A percentile compares a stretch with the other conserved stretches of the same genome.
These are phyloP conservation scores for Hibiscus syriacus DNA, from an alignment of 345 rosid species.

Conservation along the genomic window DNA sequence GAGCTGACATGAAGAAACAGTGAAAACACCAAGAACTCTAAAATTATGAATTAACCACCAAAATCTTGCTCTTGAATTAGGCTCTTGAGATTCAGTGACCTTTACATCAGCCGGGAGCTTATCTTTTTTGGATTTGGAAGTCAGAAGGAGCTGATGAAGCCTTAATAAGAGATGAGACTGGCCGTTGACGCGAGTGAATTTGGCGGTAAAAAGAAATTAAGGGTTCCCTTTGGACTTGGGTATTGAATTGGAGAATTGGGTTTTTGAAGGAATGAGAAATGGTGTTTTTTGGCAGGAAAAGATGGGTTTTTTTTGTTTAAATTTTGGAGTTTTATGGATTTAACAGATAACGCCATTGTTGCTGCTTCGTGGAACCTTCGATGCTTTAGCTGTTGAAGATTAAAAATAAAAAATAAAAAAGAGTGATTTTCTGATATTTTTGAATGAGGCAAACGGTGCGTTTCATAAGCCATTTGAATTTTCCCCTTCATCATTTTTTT, in stretches of 20 bases:
- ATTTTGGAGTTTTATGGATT: slow-evolving; percentile 23
- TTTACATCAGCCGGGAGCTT: slow-evolving; percentile 61
- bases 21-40: neutral
- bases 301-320: slow-evolving; percentile 3
- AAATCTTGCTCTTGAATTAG: slow-evolving; percentile 61
- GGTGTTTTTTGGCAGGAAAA: slow-evolving; percentile 9
- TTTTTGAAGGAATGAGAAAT: slow-evolving; percentile 15
- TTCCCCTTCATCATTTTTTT: neutral
- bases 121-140: slow-evolving; percentile 35
- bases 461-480: neutral
- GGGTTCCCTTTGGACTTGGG: neutral
- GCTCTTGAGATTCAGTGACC: slow-evolving; percentile 48
- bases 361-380: slow-evolving; percentile 2
- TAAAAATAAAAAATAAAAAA: too few species aligned
- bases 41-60: neutral
- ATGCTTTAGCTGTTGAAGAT: slow-evolving; percentile 19
- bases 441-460: slow-evolving; percentile 11
- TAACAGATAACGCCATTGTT: slow-evolving; percentile 62
- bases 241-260: slow-evolving; percentile 25
- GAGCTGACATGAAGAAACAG: slow-evolving; percentile 24
- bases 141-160: slow-evolving; percentile 35
- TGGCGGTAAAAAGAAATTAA: slow-evolving; percentile 32
- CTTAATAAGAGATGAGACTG: slow-evolving; percentile 1
- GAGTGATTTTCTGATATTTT: slow-evolving; percentile 2
- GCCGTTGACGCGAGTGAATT: slow-evolving; percentile 19